phyloP scores from a whole-genome alignment of 306 rosid genomes.

The Sphenostylis stenocarpa region DNA sequence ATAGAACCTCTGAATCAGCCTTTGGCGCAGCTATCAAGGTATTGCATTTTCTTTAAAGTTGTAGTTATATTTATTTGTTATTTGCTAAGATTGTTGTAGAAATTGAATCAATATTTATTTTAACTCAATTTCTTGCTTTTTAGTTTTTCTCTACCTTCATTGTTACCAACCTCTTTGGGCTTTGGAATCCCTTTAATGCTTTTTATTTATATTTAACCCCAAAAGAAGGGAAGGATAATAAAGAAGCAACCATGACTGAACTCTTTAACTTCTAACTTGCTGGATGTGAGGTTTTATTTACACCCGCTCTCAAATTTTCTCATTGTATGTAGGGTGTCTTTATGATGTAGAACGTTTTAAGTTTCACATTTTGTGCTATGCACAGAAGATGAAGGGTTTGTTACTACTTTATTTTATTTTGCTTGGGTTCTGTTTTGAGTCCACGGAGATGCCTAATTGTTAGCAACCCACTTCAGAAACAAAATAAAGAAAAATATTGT shows the following conservation, averaged over 20 bases:
- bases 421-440: neutral
- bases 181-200: neutral
- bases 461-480: neutral
- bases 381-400: neutral
- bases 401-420: neutral
- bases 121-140: neutral
- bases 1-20: slow-evolving; percentile 91
- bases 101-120: neutral
- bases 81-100: slow-evolving; percentile 23
- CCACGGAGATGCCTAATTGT: neutral
- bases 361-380: neutral
- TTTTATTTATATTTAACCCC: slow-evolving; percentile 8
- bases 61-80: slow-evolving; percentile 7
- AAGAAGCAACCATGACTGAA: neutral
- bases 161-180: neutral
- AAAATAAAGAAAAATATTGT: neutral
- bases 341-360: neutral
- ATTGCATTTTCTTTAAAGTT: slow-evolving; percentile 38
- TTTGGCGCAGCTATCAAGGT: slow-evolving; percentile 98
- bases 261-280: neutral
- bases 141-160: neutral
- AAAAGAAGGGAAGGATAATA: neutral
- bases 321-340: neutral
- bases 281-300: neutral
- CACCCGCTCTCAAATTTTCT: neutral